phyloP scores from a whole-genome alignment of 371 early-diverging fungal genomes.

The Mortierella sp. region DNA sequence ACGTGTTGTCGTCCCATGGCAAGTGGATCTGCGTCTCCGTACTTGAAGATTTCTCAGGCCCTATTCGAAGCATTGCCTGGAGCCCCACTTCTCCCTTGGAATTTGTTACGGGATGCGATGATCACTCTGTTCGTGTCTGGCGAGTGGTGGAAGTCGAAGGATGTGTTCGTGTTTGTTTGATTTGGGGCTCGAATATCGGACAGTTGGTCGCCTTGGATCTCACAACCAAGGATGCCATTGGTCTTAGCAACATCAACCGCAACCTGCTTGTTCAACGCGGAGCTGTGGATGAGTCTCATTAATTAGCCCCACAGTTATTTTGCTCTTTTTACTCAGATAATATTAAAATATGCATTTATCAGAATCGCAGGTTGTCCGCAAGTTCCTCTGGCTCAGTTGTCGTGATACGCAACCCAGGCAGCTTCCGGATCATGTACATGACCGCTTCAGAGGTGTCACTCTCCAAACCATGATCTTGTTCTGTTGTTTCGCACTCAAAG shows the following conservation, averaged over 20 bases:
- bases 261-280: neutral
- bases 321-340: too few relatives aligned
- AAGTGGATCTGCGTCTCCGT: neutral
- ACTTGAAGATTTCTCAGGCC: neutral
- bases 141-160: neutral
- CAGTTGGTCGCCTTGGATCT: neutral
- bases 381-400: too few relatives aligned
- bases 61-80: neutral
- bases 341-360: too few relatives aligned
- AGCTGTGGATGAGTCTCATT: neutral
- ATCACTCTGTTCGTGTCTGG: neutral
- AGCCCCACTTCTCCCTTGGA: neutral
- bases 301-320: neutral
- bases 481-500: too few relatives aligned
- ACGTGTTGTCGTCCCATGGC: neutral
- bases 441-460: too few relatives aligned
- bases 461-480: too few relatives aligned
- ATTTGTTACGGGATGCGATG: neutral
- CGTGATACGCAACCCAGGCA: too few relatives aligned
- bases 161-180: neutral
- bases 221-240: neutral
- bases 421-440: too few relatives aligned
- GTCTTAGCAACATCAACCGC: neutral
- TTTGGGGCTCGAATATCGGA: neutral
- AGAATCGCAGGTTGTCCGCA: too few relatives aligned